Percentiles rank a stretch among this genome's conserved stretches.
These are phyloP conservation scores for Zea mays DNA, from an alignment of 176 grass and related monocot genomes.

Conservation along the genomic window DNA sequence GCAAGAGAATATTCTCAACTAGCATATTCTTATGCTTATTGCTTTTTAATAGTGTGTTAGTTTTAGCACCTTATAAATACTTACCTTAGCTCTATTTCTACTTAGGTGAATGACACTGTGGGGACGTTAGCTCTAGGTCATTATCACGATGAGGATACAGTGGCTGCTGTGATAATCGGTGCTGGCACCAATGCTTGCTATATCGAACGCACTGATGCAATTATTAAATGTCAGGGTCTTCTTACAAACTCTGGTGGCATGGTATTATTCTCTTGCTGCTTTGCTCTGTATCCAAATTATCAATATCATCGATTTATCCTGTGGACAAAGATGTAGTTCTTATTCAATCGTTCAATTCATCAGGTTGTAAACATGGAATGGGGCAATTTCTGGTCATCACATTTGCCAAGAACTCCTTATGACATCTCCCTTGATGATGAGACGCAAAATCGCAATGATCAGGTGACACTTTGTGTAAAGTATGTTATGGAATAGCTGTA, in stretches of 20 bases:
- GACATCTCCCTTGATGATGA: slow-evolving; percentile 76
- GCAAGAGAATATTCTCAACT: neutral
- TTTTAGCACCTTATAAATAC: slow-evolving; percentile 8
- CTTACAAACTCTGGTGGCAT: slow-evolving; percentile 83
- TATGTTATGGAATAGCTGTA: neutral
- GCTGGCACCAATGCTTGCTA: slow-evolving; percentile 94
- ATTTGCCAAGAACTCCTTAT: slow-evolving; percentile 87
- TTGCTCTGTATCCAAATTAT: slow-evolving; percentile 25
- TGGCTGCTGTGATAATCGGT: slow-evolving; percentile 90
- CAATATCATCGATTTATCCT: slow-evolving; percentile 15
- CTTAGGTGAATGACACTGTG: slow-evolving; percentile 92
- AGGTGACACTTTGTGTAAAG: slow-evolving; percentile 45
- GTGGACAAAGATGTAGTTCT: neutral
- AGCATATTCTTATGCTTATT: slow-evolving; percentile 24
- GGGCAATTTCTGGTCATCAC: slow-evolving; percentile 96
- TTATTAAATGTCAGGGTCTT: slow-evolving; percentile 93
- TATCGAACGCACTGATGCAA: slow-evolving; percentile 87
- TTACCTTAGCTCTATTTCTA: slow-evolving; percentile 26
- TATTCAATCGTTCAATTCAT: slow-evolving; percentile 14
- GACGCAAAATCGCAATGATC: slow-evolving; percentile 80
- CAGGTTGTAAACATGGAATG: slow-evolving; percentile 99
- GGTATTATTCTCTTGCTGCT: slow-evolving; percentile 64
- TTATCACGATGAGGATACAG: slow-evolving; percentile 79
- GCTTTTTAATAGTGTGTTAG: neutral
- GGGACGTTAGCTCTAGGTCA: slow-evolving; percentile 92